phyloP scores from a whole-genome alignment of 2,329 filamentous ascomycete genomes.

The Fusarium falciforme region DNA sequence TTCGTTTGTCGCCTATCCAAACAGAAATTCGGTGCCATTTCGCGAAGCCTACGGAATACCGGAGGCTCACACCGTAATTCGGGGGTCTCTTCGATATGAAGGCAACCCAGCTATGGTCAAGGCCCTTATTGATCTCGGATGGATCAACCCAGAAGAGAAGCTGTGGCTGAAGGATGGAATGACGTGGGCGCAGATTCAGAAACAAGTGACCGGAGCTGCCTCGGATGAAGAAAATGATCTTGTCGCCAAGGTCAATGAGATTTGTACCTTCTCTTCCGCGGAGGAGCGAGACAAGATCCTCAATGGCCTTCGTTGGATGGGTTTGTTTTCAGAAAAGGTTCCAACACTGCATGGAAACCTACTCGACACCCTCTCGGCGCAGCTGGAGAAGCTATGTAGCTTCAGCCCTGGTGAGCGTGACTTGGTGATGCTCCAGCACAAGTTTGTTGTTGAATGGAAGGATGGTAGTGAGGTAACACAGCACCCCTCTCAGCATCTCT shows the following conservation, averaged over 20 bases:
- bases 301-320: constrained; percentile 50
- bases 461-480: constrained; percentile 60
- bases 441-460: constrained; percentile 65
- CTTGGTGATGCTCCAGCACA: constrained; percentile 14
- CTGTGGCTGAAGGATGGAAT: constrained; percentile 33
- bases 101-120: constrained; percentile 78
- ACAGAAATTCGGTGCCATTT: constrained; percentile 75
- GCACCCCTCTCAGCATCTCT: not conserved
- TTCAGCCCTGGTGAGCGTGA: constrained; percentile 1
- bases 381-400: not conserved
- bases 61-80: constrained; percentile 74
- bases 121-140: constrained; percentile 75
- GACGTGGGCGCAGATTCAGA: constrained; percentile 40
- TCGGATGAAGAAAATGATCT: constrained; percentile 58
- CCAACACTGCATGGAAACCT: constrained; percentile 67
- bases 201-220: constrained; percentile 16
- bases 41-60: constrained; percentile 76
- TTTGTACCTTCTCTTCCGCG: constrained; percentile 68
- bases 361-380: not conserved
- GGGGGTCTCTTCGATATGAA: constrained; percentile 75
- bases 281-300: constrained; percentile 55
- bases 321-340: constrained; percentile 62
- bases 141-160: constrained; percentile 54
- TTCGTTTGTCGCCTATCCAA: constrained; percentile 77
- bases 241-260: constrained; percentile 68